Conservation (phyloP, 208 protist genomes). For the Acanthamoeba culbertsoni region DNA sequence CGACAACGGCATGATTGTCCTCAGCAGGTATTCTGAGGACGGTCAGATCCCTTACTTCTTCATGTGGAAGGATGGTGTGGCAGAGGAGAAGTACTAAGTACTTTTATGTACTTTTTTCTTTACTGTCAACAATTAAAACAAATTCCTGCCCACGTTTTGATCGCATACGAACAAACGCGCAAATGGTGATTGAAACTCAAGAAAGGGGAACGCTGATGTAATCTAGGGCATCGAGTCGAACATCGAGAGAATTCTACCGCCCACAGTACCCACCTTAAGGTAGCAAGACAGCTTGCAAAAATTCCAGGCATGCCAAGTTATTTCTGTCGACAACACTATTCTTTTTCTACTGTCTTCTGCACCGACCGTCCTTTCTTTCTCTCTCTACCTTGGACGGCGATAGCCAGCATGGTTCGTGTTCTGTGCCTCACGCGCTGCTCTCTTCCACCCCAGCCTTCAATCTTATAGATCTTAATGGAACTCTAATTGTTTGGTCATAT, state of each 20-base stretch:
- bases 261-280: background rate
- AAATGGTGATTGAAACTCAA: too few species aligned
- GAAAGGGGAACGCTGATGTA: too few species aligned
- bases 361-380: slow-evolving; percentile 16
- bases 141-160: too few species aligned
- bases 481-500: background rate
- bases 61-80: slow-evolving; percentile 71
- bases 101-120: too few species aligned
- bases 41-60: slow-evolving; percentile 64
- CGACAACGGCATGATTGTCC: slow-evolving; percentile 68
- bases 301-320: background rate
- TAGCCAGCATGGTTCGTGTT: slow-evolving; percentile 20
- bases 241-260: too few species aligned
- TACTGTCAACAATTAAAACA: too few species aligned
- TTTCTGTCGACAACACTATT: background rate
- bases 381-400: background rate
- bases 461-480: background rate
- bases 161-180: too few species aligned
- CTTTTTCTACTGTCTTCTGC: background rate
- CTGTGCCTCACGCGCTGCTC: background rate
- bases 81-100: slow-evolving; percentile 74
- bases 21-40: slow-evolving; percentile 65
- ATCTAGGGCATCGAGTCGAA: too few species aligned
- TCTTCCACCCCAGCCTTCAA: background rate
- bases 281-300: background rate